Evolutionary conservation across 768 basidiomycete species (phyloP), one percentile per base, ranked within the genome.

Genomic region (Naganishia vaughanmartiniae): DNA sequence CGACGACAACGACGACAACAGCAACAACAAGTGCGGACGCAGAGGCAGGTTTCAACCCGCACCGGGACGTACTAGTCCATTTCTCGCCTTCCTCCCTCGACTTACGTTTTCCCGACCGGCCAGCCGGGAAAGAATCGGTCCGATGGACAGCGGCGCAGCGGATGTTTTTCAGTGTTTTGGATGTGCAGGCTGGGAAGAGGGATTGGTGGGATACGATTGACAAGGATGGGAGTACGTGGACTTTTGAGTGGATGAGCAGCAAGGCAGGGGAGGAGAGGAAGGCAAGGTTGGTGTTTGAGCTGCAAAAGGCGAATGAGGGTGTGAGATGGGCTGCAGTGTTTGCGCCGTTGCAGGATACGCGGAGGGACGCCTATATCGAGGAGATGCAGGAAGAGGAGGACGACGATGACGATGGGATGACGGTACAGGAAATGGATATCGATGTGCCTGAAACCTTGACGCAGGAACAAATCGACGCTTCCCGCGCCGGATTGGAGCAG

Each of bases 281-380:
- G 28, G 90, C 90, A 1, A 72, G 91, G 36, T 85, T 98, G 74
- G 88, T 90, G 0, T 81, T 97, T 24, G 90, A 96, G 76, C 84
- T 98, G 67, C 90, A 93, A 79, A 98, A 98, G 82, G 85, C 85
- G 72, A 85, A 92, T 79, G 88, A 89, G 71, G 89, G 88, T 7
- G 89, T 89, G 34, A 87, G 88, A 74, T 99, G 95, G 95, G 84
- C 88, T 65, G 89, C 91, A 57, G 86, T 98, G 9, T 98, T 99
- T 76, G 85, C 88, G 3, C 78, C 85, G 0, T 30, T 33, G 4
- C 45, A 60, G 33, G 51, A 65, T 4, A 31, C 7, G 11, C 19
- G 45, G 48, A 7, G 48, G n/a, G 48, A 51, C 48, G 48, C 48
- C 4, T 26, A 4, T 24, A n/a, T 51, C 12, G 48, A 51, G n/a